phyloP scores from a whole-genome alignment of 208 protist species.

The Leishmania aethiopica region DNA sequence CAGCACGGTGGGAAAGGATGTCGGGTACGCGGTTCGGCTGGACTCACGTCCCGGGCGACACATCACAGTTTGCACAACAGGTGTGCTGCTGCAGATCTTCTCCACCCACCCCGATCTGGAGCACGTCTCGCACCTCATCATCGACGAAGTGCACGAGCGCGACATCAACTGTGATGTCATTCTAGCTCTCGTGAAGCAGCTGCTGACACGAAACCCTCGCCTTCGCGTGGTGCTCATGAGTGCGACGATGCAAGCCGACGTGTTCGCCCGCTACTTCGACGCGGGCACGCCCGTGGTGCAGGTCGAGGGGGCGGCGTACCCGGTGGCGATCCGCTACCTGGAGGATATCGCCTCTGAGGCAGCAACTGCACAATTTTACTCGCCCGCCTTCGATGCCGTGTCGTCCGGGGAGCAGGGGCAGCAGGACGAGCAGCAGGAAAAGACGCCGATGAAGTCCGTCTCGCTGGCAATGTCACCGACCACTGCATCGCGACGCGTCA shows the following conservation, averaged over 20 bases:
- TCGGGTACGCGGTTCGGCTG: conserved; percentile 98
- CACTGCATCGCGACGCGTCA: conserved; percentile 2
- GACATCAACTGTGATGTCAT: conserved; percentile 98
- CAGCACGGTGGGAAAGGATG: conserved; percentile 87
- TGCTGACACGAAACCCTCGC: conserved; percentile 54
- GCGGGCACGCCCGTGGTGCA: conserved; percentile 56
- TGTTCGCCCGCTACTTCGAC: conserved; percentile 97
- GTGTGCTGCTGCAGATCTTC: conserved; percentile 97
- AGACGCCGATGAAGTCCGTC: not conserved
- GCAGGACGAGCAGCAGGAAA: not conserved
- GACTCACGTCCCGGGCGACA: conserved; percentile 93
- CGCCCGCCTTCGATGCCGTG: conserved; percentile 59
- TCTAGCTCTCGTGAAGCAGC: conserved; percentile 95
- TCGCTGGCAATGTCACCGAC: not conserved
- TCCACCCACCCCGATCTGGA: conserved; percentile 85
- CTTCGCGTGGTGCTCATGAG: conserved; percentile 98
- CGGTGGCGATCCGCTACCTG: conserved; percentile 70
- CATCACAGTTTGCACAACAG: conserved; percentile 98
- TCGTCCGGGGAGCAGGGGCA: not conserved
- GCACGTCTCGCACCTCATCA: conserved; percentile 95
- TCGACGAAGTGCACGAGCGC: conserved; percentile 99
- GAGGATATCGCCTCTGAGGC: conserved; percentile 53
- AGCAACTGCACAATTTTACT: conserved; percentile 32
- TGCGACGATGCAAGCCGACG: conserved; percentile 97
- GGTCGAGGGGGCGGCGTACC: conserved; percentile 77